Evolutionary conservation across 345 rosid species (phyloP), one percentile per base, ranked within the genome.

Genomic region (Rhizophora mangle): DNA sequence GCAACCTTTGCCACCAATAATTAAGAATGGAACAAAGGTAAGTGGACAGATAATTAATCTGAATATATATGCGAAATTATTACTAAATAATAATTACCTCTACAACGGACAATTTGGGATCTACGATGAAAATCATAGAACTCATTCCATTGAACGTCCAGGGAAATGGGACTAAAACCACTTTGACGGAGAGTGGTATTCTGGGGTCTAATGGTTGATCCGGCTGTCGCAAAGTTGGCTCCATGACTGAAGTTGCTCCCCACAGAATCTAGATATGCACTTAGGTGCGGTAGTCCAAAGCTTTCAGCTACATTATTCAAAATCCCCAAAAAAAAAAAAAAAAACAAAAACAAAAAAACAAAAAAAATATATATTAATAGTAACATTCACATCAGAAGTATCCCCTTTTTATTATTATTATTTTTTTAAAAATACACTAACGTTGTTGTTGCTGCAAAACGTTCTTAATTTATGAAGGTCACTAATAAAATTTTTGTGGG

Each of bases 151-250:
- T 92, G 96, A 70, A 88, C 89, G 43, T 92, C 86, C 36, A 92
- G 77, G 47, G 94, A 91, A 63, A 91, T 78, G 43, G 98, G 98
- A 18, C 98, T 94, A 80, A 83, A 91, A 3, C 97, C 97, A 47
- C 87, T 81, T 36, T 91, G 91, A 3, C 56, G 83, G 51, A 89
- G 83, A 60, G 94, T 89, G 0, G 86, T 70, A 83, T 91, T 91
- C 65, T 80, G 87, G 47, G 91, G 94, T 74, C 94, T 83, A 47
- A 94, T 79, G 52, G 97, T 89, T 2, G 98, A 94, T 10, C 96
- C 98, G 1, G 95, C 95, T 0, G 97, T 91, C 11, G 98, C 98
- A 26, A 91, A 94, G 79, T 91, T 94, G 70, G 92, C 97, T 20
- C 98, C 98, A 20, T 88, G 85, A 59, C 72, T 85, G 77, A 91